Conservation (phyloP, 345 rosid species). For the Aurinia saxatilis region DNA sequence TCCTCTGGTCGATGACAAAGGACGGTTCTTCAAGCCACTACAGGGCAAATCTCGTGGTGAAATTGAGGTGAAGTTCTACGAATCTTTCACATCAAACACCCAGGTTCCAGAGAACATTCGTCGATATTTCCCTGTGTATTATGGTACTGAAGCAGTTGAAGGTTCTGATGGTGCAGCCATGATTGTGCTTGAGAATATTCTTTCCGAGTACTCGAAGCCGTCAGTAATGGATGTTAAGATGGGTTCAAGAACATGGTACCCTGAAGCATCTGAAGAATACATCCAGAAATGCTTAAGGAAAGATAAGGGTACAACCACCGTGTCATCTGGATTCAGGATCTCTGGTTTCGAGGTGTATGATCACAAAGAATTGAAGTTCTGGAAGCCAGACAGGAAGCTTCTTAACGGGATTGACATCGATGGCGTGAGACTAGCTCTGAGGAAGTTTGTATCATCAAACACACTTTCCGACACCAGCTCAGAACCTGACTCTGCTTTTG, state of each 20-base stretch:
- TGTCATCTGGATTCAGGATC: constrained; percentile 65
- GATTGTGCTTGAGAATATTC: constrained; percentile 61
- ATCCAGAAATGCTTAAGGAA: constrained; percentile 53
- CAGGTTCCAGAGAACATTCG: constrained; percentile 61
- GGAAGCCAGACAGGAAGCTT: constrained; percentile 61
- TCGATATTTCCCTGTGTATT: constrained; percentile 57
- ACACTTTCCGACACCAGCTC: constrained; percentile 22
- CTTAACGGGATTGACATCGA: constrained; percentile 38
- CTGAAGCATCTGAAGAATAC: constrained; percentile 67
- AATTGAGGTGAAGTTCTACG: constrained; percentile 66
- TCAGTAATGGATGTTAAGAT: constrained; percentile 82
- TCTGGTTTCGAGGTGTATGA: constrained; percentile 59
- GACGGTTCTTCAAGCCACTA: constrained; percentile 87
- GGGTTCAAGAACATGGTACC: constrained; percentile 97
- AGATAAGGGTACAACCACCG: constrained; percentile 48
- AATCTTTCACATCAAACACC: constrained; percentile 47
- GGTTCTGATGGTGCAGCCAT: constrained; percentile 78
- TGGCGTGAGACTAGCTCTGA: constrained; percentile 46
- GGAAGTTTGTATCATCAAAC: constrained; percentile 79
- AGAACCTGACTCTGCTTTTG: constrained; percentile 55
- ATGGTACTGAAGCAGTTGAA: constrained; percentile 64
- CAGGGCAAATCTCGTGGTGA: constrained; percentile 64
- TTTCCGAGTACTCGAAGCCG: constrained; percentile 34
- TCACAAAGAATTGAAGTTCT: constrained; percentile 37
- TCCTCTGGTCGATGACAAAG: constrained; percentile 74